phyloP scores from a whole-genome alignment of 1,284 basidiomycete species.

The Ganoderma lucidum region DNA sequence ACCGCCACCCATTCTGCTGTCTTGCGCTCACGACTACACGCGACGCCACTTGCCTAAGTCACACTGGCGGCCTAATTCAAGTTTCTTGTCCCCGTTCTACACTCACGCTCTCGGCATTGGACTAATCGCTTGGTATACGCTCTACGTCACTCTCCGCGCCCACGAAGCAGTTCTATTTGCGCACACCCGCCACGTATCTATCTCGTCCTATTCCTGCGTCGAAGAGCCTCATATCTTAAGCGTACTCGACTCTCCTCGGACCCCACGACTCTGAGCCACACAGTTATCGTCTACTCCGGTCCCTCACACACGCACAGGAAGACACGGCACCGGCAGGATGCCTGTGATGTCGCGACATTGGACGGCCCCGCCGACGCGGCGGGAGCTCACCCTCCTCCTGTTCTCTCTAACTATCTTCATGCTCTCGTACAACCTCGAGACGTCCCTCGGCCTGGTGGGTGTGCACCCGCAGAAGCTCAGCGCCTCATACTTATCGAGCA shows the following conservation, averaged over 20 bases:
- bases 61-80: background rate
- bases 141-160: background rate
- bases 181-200: constrained; percentile 1
- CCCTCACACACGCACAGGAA: background rate
- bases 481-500: constrained; percentile 37
- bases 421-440: constrained; percentile 72
- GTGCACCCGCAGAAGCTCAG: constrained; percentile 46
- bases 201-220: background rate
- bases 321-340: background rate
- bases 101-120: background rate
- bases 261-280: background rate
- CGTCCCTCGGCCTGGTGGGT: constrained; percentile 58
- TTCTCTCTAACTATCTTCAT: constrained; percentile 68
- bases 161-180: constrained; percentile 4
- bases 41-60: background rate
- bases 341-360: constrained; percentile 42
- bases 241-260: background rate
- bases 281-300: background rate
- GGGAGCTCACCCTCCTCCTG: constrained; percentile 68
- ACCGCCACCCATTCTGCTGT: background rate
- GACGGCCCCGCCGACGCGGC: constrained; percentile 65
- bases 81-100: background rate
- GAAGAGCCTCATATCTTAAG: constrained; percentile 3
- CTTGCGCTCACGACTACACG: background rate
- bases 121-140: background rate